These are phyloP conservation scores for Coemansia sp. DNA, from an alignment of 192 early-diverging fungal species.

Conservation along the genomic window DNA sequence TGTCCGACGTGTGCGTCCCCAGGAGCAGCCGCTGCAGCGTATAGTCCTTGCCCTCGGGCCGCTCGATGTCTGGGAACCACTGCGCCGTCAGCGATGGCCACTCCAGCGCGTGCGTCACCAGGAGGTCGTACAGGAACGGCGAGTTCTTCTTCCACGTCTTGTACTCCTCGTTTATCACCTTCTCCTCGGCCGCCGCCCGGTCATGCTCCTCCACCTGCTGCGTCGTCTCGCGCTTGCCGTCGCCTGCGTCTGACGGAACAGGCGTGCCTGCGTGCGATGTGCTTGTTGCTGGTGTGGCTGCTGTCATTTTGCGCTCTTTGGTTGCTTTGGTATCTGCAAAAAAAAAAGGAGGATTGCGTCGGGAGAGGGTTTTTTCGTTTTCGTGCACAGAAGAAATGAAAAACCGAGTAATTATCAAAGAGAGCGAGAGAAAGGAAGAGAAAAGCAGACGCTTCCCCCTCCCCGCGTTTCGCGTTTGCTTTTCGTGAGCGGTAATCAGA, in stretches of 20 bases:
- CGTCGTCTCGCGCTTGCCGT: slow-evolving; percentile 20
- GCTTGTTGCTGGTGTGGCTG: slow-evolving; percentile 41
- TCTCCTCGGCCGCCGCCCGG: slow-evolving; percentile 63
- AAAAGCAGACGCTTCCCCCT: too few species aligned
- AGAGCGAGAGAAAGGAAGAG: too few species aligned
- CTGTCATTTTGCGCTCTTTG: slow-evolving; percentile 10
- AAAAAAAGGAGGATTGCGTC: background rate
- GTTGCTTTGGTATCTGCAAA: background rate
- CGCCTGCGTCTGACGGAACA: slow-evolving; percentile 36
- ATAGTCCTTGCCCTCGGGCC: slow-evolving; percentile 90
- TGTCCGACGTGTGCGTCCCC: slow-evolving; percentile 96
- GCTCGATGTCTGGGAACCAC: slow-evolving; percentile 94
- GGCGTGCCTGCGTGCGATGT: slow-evolving; percentile 49
- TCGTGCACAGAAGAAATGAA: background rate
- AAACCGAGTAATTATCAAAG: too few species aligned
- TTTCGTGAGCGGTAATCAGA: too few species aligned
- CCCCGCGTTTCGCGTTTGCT: background rate
- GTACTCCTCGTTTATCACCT: slow-evolving; percentile 94
- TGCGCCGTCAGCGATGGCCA: slow-evolving; percentile 98
- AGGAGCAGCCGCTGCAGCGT: slow-evolving; percentile 84
- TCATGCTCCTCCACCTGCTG: slow-evolving; percentile 44
- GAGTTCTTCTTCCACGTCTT: slow-evolving; percentile 99
- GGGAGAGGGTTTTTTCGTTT: background rate
- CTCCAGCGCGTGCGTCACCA: slow-evolving; percentile 97
- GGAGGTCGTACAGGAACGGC: slow-evolving; percentile 96